phyloP scores from a whole-genome alignment of 139 green algal genomes.

The Chlamydomonas urium region DNA sequence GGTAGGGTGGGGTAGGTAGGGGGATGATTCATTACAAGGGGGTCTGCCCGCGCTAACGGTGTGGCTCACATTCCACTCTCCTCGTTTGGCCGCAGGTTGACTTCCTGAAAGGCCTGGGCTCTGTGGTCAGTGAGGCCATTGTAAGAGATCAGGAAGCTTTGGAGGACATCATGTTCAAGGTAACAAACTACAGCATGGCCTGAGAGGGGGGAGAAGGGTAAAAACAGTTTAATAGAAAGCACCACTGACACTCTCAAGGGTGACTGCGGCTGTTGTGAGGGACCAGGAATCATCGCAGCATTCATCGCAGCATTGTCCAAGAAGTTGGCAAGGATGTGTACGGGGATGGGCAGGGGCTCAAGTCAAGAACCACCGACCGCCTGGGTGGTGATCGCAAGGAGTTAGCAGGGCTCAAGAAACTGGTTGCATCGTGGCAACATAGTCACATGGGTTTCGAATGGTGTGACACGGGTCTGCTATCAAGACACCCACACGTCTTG shows the following conservation, averaged over 20 bases:
- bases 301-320: neutral
- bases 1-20: neutral
- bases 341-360: no score
- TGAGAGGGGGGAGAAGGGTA: neutral
- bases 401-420: no score
- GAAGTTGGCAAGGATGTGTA: neutral
- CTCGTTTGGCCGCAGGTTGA: neutral
- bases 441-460: no score
- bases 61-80: no score
- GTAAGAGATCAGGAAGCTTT: conserved; percentile 7
- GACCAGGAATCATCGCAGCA: neutral
- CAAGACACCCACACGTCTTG: neutral
- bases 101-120: neutral
- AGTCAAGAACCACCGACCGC: no score
- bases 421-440: no score
- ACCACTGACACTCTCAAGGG: neutral
- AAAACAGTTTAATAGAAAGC: neutral
- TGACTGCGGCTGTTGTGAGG: neutral
- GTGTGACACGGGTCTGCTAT: no score
- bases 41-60: no score
- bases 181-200: neutral
- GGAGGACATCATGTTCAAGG: conserved; percentile 9
- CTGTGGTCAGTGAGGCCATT: neutral
- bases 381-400: no score
- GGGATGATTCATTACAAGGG: no score